Percentiles rank a stretch among this genome's conserved stretches.
Conservation (phyloP, 192 early-diverging fungal species). For the Coemansia sp. region DNA sequence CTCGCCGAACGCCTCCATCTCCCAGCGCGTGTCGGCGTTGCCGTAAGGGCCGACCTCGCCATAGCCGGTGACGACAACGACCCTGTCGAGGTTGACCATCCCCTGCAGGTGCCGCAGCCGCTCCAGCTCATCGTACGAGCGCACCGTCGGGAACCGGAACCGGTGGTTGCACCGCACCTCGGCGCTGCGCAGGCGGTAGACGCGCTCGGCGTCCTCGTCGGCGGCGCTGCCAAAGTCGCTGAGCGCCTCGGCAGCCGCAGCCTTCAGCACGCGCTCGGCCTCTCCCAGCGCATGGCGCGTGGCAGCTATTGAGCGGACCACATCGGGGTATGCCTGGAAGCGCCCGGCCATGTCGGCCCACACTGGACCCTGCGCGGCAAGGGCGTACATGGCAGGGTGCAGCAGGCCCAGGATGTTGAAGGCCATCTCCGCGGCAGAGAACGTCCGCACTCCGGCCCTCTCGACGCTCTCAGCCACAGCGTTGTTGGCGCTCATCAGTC, state of each 20-base stretch:
- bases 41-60: slow-evolving; percentile 93
- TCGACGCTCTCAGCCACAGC: slow-evolving; percentile 87
- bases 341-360: slow-evolving; percentile 50
- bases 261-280: slow-evolving; percentile 8
- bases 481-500: slow-evolving; percentile 92
- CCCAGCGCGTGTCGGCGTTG: slow-evolving; percentile 89
- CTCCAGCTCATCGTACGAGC: slow-evolving; percentile 60
- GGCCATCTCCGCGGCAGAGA: slow-evolving; percentile 89
- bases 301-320: not conserved
- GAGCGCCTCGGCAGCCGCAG: slow-evolving; percentile 2
- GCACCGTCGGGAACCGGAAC: slow-evolving; percentile 79
- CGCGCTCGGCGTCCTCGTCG: slow-evolving; percentile 22
- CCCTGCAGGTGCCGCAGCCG: slow-evolving; percentile 67
- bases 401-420: slow-evolving; percentile 90
- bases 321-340: slow-evolving; percentile 27
- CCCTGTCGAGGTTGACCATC: slow-evolving; percentile 85
- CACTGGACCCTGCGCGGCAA: slow-evolving; percentile 63
- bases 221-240: slow-evolving; percentile 20
- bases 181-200: slow-evolving; percentile 17
- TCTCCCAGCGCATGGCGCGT: slow-evolving; percentile 13
- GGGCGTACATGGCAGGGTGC: slow-evolving; percentile 74
- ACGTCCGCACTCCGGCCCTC: slow-evolving; percentile 84
- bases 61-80: slow-evolving; percentile 88
- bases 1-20: slow-evolving; percentile 86
- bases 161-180: slow-evolving; percentile 87